Evolutionary conservation across 78 protist species (phyloP).

Genomic region (Goniomonas avonlea): DNA sequence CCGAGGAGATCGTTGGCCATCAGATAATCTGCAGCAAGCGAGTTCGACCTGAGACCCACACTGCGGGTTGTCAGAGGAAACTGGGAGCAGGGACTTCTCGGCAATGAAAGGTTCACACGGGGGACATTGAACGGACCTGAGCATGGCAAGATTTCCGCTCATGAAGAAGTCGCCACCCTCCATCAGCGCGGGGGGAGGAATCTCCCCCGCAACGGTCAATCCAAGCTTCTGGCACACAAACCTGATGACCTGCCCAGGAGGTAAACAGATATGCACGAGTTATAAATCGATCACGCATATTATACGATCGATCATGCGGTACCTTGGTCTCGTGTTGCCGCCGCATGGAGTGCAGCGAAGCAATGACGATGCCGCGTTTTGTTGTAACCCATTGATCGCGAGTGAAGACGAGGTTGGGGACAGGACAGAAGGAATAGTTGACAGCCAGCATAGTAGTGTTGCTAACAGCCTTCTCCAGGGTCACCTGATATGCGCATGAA

Average conservation of each 20-base stretch:
- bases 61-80: too few species aligned
- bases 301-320: too few species aligned
- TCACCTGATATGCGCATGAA: too few species aligned
- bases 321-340: conserved; percentile 64
- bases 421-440: conserved; percentile 37
- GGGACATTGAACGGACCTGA: too few species aligned
- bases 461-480: too few species aligned
- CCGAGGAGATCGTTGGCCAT: conserved; percentile 70
- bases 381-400: conserved; percentile 83
- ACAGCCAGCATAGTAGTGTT: too few species aligned
- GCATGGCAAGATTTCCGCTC: too few species aligned
- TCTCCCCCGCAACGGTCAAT: conserved; percentile 59
- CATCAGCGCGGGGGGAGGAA: conserved; percentile 57
- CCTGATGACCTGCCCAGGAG: conserved; percentile 65
- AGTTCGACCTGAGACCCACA: conserved; percentile 69
- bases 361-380: conserved; percentile 63
- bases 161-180: conserved; percentile 84
- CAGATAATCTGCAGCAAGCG: conserved; percentile 55
- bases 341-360: conserved; percentile 57
- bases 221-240: conserved; percentile 65
- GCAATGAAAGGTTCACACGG: too few species aligned
- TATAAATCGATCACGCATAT: too few species aligned
- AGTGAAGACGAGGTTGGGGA: conserved; percentile 39
- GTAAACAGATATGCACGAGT: too few species aligned
- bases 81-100: too few species aligned